phyloP scores from a whole-genome alignment of 2,329 filamentous ascomycete genomes.

The Beauveria sp. region DNA sequence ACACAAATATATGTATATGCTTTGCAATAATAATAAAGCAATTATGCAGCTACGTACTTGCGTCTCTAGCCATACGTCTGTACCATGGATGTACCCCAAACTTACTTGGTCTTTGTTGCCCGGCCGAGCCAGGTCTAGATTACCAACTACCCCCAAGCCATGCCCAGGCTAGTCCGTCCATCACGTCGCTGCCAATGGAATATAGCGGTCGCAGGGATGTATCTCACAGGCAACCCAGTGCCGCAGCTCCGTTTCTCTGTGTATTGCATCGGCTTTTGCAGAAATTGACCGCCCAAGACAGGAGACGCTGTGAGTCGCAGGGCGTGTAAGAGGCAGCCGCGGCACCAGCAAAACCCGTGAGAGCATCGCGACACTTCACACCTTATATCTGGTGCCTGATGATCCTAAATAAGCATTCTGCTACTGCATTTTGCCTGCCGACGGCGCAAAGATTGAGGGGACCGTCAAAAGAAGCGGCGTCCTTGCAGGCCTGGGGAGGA shows the following conservation, averaged over 20 bases:
- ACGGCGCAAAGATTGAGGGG: neutral
- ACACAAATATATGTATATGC: neutral
- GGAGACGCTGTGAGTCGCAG: neutral
- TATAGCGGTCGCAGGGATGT: neutral
- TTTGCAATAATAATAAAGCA: neutral
- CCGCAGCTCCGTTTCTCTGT: neutral
- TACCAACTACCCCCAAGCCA: neutral
- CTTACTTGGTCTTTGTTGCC: neutral
- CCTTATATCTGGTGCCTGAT: neutral
- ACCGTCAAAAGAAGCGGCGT: neutral
- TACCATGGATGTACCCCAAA: neutral
- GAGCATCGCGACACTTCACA: conserved; percentile 4
- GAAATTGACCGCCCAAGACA: no score
- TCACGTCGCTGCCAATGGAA: neutral
- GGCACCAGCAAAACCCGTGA: neutral
- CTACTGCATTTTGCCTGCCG: neutral
- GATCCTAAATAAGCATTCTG: neutral
- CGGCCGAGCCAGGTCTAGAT: neutral
- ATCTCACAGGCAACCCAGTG: neutral
- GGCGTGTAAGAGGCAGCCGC: neutral
- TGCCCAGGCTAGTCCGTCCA: neutral
- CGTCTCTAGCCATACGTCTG: neutral
- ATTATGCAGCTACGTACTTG: neutral
- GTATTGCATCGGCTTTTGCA: no score
- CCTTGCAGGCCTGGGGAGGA: neutral